phyloP scores from a whole-genome alignment of 106 monocot species.

The Dactylorhiza incarnata region DNA sequence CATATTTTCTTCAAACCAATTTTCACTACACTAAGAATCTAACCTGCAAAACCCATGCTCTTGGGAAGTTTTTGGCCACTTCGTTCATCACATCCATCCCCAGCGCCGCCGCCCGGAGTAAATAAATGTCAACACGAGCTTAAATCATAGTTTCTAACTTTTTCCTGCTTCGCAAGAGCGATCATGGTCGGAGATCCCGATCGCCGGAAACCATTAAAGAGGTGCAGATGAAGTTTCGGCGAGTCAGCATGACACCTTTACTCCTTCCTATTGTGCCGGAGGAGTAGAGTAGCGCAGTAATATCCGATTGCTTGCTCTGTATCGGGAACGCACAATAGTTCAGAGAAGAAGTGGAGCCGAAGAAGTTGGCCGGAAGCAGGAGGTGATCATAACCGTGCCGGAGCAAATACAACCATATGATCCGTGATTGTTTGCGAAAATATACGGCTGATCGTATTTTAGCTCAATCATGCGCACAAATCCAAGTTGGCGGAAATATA shows the following conservation, averaged over 20 bases:
- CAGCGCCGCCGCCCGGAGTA: constrained; percentile 55
- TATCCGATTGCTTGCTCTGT: constrained; percentile 33
- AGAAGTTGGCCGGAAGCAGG: constrained; percentile 33
- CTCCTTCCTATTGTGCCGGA: constrained; percentile 76
- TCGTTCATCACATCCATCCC: constrained; percentile 21
- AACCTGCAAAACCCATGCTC: constrained; percentile 40
- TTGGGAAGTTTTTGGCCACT: constrained; percentile 30
- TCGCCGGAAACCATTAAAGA: constrained; percentile 24
- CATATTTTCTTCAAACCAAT: not conserved
- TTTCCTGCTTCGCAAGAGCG: constrained; percentile 73
- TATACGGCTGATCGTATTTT: too few relatives aligned
- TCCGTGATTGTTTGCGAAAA: too few relatives aligned
- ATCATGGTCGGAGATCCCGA: constrained; percentile 65
- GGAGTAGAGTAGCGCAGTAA: constrained; percentile 65
- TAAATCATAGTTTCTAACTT: constrained; percentile 39
- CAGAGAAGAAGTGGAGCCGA: constrained; percentile 33
- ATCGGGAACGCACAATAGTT: not conserved
- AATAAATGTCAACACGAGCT: constrained; percentile 53
- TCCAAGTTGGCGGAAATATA: too few relatives aligned
- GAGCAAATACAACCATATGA: too few relatives aligned
- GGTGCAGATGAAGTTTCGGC: constrained; percentile 42
- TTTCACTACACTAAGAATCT: not conserved
- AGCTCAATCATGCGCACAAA: too few relatives aligned
- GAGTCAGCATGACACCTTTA: constrained; percentile 59
- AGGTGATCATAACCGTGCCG: too few relatives aligned